phyloP scores from a whole-genome alignment of 2,329 filamentous ascomycete species.

The Aureobasidium sp. region DNA sequence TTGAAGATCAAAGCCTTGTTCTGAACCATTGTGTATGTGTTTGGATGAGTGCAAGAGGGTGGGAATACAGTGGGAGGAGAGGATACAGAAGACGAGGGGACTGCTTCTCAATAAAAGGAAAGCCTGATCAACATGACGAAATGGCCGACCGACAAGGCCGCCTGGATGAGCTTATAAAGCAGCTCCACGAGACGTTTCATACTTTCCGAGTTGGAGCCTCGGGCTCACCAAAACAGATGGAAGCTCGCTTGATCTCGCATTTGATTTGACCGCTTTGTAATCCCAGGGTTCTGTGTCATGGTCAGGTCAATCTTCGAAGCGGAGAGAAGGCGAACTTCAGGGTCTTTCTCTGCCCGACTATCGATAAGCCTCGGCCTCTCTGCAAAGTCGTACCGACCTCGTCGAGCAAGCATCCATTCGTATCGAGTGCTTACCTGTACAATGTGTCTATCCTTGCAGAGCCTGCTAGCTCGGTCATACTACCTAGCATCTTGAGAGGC shows the following conservation, averaged over 20 bases:
- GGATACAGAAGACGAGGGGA: background rate
- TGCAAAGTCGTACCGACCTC: background rate
- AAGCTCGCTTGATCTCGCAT: slow-evolving; percentile 5
- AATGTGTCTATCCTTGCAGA: background rate
- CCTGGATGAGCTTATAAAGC: slow-evolving; percentile 12
- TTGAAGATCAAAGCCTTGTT: slow-evolving; percentile 77
- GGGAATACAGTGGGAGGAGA: background rate
- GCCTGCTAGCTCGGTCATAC: background rate
- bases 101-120: background rate
- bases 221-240: background rate
- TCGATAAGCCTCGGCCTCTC: slow-evolving; percentile 7
- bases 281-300: background rate
- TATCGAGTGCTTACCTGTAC: background rate
- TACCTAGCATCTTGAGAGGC: background rate
- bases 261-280: slow-evolving; percentile 7
- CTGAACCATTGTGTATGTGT: slow-evolving; percentile 38
- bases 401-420: background rate
- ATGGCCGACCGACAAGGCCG: slow-evolving; percentile 3
- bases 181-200: background rate
- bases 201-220: background rate
- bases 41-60: background rate
- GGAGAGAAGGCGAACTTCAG: background rate
- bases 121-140: slow-evolving; percentile 12
- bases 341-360: background rate
- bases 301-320: slow-evolving; percentile 9